Evolutionary conservation across 2,329 filamentous ascomycete genomes (phyloP).

Genomic region (Aspergillus flavus): DNA sequence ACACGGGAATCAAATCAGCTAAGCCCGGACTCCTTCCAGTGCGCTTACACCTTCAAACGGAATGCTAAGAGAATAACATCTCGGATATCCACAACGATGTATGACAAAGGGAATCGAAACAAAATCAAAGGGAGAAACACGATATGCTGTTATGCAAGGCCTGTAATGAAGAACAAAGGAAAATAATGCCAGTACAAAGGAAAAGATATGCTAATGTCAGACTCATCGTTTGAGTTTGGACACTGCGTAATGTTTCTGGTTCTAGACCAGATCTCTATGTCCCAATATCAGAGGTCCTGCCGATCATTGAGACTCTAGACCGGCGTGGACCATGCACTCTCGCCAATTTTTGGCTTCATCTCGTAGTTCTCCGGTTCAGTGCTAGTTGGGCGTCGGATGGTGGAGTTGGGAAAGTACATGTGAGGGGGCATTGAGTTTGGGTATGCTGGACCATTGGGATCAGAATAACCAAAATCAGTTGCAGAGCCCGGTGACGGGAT

Average conservation of each 20-base stretch:
- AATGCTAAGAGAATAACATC: constrained; percentile 26
- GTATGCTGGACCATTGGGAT: constrained; percentile 61
- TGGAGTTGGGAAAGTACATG: constrained; percentile 72
- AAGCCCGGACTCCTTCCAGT: constrained; percentile 29
- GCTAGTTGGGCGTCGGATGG: constrained; percentile 73
- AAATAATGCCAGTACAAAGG: constrained; percentile 11
- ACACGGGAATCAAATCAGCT: constrained; percentile 23
- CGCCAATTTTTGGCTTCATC: constrained; percentile 54
- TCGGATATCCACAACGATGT: constrained; percentile 21
- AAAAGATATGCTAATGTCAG: neutral
- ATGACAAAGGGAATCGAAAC: constrained; percentile 16
- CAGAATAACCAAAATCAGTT: constrained; percentile 83
- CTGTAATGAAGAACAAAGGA: constrained; percentile 25
- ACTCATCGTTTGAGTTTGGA: neutral
- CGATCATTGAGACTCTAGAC: constrained; percentile 25
- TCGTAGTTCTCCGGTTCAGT: constrained; percentile 71
- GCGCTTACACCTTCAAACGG: constrained; percentile 23
- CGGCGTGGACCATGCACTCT: constrained; percentile 41
- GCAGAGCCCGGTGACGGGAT: constrained; percentile 69
- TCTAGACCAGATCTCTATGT: neutral
- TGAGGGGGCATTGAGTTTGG: constrained; percentile 53
- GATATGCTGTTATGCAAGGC: constrained; percentile 19
- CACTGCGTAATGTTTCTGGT: constrained; percentile 3
- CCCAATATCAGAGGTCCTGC: constrained; percentile 22
- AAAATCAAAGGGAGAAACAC: constrained; percentile 10